These are phyloP conservation scores for Kwoniella dendrophila DNA, from an alignment of 768 basidiomycete species.

Conservation along the genomic window DNA sequence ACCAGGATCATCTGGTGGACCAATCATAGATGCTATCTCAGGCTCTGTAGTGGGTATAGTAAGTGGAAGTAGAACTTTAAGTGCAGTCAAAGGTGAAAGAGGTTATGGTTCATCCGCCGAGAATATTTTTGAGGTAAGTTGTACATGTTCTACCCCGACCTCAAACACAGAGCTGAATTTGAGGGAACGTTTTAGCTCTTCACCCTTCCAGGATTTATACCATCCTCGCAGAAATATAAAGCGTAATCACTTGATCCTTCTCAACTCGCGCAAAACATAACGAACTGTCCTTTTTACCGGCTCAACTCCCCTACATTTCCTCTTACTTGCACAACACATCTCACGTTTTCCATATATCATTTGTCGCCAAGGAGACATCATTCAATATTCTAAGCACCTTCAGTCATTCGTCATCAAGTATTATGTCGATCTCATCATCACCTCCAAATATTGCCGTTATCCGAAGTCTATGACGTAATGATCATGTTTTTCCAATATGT, in stretches of 20 bases:
- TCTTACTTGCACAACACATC: neutral
- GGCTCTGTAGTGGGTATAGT: constrained; percentile 70
- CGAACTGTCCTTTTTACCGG: neutral
- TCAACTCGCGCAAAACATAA: neutral
- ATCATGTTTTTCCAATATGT: no score
- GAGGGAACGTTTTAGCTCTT: constrained; percentile 39
- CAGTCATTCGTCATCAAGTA: no score
- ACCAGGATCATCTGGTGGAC: constrained; percentile 70
- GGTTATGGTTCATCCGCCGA: constrained; percentile 71
- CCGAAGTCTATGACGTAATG: no score
- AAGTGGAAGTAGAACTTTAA: constrained; percentile 66
- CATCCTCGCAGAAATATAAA: constrained; percentile 22
- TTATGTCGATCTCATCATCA: no score
- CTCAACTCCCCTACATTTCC: neutral
- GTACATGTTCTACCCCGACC: neutral
- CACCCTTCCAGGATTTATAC: constrained; percentile 38
- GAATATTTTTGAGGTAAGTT: constrained; percentile 65
- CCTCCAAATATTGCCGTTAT: no score
- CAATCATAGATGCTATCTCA: constrained; percentile 65
- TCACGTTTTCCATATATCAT: no score
- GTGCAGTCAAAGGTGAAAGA: constrained; percentile 61
- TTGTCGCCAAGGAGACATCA: no score
- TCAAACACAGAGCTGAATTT: neutral
- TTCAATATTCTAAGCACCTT: no score
- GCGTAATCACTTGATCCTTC: neutral